Evolutionary conservation across 805 yeast species (phyloP).

Genomic region (Sugiyamaella lignohabitans): DNA sequence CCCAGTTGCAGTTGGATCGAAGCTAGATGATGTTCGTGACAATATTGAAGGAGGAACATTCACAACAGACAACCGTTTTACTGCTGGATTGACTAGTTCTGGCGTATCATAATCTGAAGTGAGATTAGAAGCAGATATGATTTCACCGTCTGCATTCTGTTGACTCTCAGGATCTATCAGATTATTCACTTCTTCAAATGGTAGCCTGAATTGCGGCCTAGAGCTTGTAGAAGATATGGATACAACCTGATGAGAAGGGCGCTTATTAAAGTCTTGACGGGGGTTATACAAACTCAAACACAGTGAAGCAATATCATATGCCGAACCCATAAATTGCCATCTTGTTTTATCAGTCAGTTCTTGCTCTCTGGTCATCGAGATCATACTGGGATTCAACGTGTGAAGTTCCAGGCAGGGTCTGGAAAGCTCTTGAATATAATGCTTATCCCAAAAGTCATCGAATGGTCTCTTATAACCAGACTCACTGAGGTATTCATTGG

Average conservation of each 20-base stretch:
- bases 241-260: neutral
- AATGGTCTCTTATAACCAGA: constrained; percentile 19
- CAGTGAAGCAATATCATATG: constrained; percentile 33
- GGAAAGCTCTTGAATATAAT: constrained; percentile 30
- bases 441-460: constrained; percentile 32
- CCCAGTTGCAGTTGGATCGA: neutral
- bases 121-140: neutral
- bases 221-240: neutral
- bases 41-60: too few species aligned
- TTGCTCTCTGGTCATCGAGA: constrained; percentile 33
- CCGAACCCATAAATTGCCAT: constrained; percentile 30
- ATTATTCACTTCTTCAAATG: constrained; percentile 7
- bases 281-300: constrained; percentile 24
- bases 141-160: neutral
- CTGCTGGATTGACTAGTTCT: too few species aligned
- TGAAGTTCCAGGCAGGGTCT: constrained; percentile 32
- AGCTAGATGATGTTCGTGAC: neutral
- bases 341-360: constrained; percentile 32
- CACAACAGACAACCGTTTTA: too few species aligned
- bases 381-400: constrained; percentile 44
- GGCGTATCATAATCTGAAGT: too few species aligned
- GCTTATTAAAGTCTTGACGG: neutral
- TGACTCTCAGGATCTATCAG: neutral
- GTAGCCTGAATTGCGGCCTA: constrained; percentile 6
- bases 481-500: constrained; percentile 33